Evolutionary conservation across 2,329 filamentous ascomycete genomes (phyloP).

Genomic region (Sphaerostilbella broomeana): DNA sequence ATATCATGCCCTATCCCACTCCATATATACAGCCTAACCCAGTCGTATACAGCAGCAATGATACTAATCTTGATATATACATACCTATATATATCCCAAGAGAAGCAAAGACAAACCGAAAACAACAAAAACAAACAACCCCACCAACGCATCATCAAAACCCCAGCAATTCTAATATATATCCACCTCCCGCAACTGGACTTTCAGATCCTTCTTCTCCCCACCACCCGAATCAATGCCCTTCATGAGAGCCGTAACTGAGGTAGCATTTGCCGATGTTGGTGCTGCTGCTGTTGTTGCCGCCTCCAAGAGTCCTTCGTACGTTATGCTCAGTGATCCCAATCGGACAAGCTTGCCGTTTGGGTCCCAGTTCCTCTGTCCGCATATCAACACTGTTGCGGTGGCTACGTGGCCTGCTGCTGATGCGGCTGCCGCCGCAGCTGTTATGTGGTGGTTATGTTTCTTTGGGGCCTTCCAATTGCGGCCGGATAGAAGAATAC

Average conservation of each 20-base stretch:
- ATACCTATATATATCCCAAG: no score
- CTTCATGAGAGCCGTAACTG: conserved; percentile 24
- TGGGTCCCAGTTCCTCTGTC: conserved; percentile 21
- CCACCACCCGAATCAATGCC: conserved; percentile 22
- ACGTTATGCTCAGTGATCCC: conserved; percentile 24
- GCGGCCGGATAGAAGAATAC: conserved; percentile 26
- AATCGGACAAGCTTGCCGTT: conserved; percentile 26
- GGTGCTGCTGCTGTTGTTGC: conserved; percentile 18
- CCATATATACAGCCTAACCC: no score
- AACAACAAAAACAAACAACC: no score
- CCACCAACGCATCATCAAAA: no score
- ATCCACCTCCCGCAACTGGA: conserved; percentile 28
- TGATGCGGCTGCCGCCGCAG: conserved; percentile 14
- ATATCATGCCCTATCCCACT: no score
- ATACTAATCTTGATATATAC: no score
- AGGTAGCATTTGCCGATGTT: no score
- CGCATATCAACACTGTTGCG: conserved; percentile 26
- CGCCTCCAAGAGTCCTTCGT: conserved; percentile 20
- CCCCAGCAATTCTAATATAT: conserved; percentile 30
- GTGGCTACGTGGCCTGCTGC: no score
- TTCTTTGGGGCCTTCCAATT: conserved; percentile 20
- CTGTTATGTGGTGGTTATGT: background rate
- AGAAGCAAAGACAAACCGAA: no score
- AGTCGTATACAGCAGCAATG: no score
- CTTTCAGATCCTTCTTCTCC: conserved; percentile 20